Conservation (phyloP, 805 yeast species). For the Schizosaccharomyces octosporus region DNA sequence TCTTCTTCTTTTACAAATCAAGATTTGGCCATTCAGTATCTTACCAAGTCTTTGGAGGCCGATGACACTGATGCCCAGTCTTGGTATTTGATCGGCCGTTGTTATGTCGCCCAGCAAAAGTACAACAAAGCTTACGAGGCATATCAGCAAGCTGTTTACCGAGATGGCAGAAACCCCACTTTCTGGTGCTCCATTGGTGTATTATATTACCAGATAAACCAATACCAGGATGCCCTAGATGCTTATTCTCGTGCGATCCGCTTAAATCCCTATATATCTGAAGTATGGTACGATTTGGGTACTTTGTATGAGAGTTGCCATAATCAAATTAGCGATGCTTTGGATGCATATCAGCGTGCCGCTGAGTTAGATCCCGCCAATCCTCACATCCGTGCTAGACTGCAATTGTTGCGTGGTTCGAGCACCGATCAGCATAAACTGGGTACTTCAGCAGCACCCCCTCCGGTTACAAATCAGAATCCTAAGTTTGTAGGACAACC, state of each 20-base stretch:
- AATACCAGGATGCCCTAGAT: slow-evolving; percentile 87
- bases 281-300: slow-evolving; percentile 97
- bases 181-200: slow-evolving; percentile 96
- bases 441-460: background rate
- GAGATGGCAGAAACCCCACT: slow-evolving; percentile 90
- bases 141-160: slow-evolving; percentile 92
- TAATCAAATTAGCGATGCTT: slow-evolving; percentile 80
- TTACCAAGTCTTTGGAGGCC: slow-evolving; percentile 69
- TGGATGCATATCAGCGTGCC: slow-evolving; percentile 92
- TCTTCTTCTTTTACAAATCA: slow-evolving; percentile 49
- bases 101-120: slow-evolving; percentile 87
- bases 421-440: slow-evolving; percentile 5
- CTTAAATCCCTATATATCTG: slow-evolving; percentile 82
- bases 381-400: slow-evolving; percentile 78
- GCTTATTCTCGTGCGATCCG: slow-evolving; percentile 94
- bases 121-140: slow-evolving; percentile 93
- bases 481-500: background rate
- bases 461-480: background rate
- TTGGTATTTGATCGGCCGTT: slow-evolving; percentile 91
- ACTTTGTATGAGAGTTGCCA: slow-evolving; percentile 92
- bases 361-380: slow-evolving; percentile 85
- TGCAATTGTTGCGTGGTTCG: slow-evolving; percentile 39
- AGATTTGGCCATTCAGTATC: slow-evolving; percentile 55
- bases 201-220: slow-evolving; percentile 81
- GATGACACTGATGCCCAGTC: slow-evolving; percentile 83